A percentile compares a stretch with the other conserved stretches of the same genome.
Evolutionary conservation across 805 yeast species (phyloP).

Genomic region (Candida xyloterini): DNA sequence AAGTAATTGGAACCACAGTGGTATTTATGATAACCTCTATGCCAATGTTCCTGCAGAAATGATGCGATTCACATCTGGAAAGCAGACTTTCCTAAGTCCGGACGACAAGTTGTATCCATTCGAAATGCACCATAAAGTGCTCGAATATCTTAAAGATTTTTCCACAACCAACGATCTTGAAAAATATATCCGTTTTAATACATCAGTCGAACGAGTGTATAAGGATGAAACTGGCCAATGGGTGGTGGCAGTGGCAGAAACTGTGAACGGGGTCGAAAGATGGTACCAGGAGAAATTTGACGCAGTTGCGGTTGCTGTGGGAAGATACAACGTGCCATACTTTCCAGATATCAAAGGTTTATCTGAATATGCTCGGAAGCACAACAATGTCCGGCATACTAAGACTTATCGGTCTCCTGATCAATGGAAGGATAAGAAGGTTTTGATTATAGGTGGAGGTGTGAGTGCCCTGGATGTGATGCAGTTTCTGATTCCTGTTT

Average conservation of each 20-base stretch:
- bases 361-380: constrained; percentile 27
- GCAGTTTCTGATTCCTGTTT: constrained; percentile 37
- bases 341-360: constrained; percentile 37
- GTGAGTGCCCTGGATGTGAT: constrained; percentile 66
- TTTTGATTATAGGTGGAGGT: constrained; percentile 37
- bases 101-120: constrained; percentile 17
- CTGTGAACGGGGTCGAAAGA: constrained; percentile 19
- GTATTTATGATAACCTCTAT: constrained; percentile 36
- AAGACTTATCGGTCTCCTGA: constrained; percentile 31
- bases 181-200: constrained; percentile 34
- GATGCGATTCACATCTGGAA: constrained; percentile 38
- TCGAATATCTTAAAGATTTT: constrained; percentile 18
- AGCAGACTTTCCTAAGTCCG: background rate
- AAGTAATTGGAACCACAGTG: constrained; percentile 35
- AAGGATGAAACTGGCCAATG: constrained; percentile 14
- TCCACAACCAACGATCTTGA: constrained; percentile 28
- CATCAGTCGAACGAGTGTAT: constrained; percentile 34
- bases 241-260: constrained; percentile 3
- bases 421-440: constrained; percentile 29
- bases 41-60: constrained; percentile 40
- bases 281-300: constrained; percentile 44
- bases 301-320: constrained; percentile 40
- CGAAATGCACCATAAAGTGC: constrained; percentile 21
- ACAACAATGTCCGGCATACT: constrained; percentile 32
- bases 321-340: constrained; percentile 41